phyloP scores from a whole-genome alignment of 169 alveolate genomes.

The Plasmodium reichenowi region DNA sequence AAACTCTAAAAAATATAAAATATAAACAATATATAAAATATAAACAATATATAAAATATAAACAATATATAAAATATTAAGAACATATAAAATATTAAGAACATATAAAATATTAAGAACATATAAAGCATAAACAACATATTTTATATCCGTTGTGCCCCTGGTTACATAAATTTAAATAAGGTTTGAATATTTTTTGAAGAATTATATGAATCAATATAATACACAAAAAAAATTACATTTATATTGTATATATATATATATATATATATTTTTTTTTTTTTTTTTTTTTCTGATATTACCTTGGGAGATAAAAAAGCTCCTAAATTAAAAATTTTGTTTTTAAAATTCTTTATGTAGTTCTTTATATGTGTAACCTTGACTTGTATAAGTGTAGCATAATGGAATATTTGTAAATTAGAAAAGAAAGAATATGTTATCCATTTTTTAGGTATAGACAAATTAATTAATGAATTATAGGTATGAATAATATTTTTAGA shows the following conservation, averaged over 20 bases:
- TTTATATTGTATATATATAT: neutral
- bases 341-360: conserved; percentile 12
- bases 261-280: neutral
- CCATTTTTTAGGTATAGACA: conserved; percentile 68
- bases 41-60: neutral
- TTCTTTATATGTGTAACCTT: conserved; percentile 42
- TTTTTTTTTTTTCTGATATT: neutral
- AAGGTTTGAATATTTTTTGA: no score
- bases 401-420: conserved; percentile 50
- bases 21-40: neutral
- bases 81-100: neutral
- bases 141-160: no score
- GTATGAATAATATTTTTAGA: conserved; percentile 23
- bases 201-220: neutral
- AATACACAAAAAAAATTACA: neutral
- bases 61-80: neutral
- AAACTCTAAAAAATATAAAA: conserved; percentile 28
- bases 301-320: conserved; percentile 68
- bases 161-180: no score
- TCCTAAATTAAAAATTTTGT: conserved; percentile 50
- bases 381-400: conserved; percentile 23
- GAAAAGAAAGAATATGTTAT: conserved; percentile 45
- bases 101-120: neutral
- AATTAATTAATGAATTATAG: conserved; percentile 39
- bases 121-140: no score